Evolutionary conservation across 1,284 basidiomycete genomes (phyloP).

Genomic region (Calocybe gambosa): DNA sequence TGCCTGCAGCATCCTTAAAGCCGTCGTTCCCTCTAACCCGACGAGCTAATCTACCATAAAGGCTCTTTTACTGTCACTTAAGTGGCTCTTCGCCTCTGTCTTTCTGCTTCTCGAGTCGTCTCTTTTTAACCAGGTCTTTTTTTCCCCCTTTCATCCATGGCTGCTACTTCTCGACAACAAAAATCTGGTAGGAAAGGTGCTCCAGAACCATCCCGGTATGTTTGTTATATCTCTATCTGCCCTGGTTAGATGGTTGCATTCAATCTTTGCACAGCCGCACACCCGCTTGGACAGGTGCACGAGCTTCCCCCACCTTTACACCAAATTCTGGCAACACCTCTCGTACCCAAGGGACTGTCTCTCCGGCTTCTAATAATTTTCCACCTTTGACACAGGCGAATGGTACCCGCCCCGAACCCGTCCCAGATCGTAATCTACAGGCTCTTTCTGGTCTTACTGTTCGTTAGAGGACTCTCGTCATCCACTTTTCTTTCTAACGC

Average conservation of each 20-base stretch:
- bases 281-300: conserved; percentile 56
- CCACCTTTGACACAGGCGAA: conserved; percentile 47
- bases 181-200: conserved; percentile 41
- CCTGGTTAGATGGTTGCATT: conserved; percentile 10
- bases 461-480: conserved; percentile 24
- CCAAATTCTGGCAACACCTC: conserved; percentile 45
- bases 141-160: conserved; percentile 34
- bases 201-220: conserved; percentile 53
- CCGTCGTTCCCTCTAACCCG: conserved; percentile 9
- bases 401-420: conserved; percentile 38
- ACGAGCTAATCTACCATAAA: conserved; percentile 18
- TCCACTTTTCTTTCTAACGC: conserved; percentile 6
- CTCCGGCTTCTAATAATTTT: conserved; percentile 36
- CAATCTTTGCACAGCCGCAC: conserved; percentile 37
- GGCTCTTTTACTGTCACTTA: conserved; percentile 24
- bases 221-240: conserved; percentile 13
- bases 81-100: conserved; percentile 33
- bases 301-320: conserved; percentile 63
- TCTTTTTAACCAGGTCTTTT: conserved; percentile 20
- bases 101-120: conserved; percentile 24
- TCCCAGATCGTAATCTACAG: conserved; percentile 53
- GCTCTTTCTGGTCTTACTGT: conserved; percentile 61
- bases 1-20: conserved; percentile 9
- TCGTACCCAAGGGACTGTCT: conserved; percentile 39
- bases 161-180: conserved; percentile 49